Conservation (phyloP, 352 stramenopile genomes). For the Aphanomyces euteiches region DNA sequence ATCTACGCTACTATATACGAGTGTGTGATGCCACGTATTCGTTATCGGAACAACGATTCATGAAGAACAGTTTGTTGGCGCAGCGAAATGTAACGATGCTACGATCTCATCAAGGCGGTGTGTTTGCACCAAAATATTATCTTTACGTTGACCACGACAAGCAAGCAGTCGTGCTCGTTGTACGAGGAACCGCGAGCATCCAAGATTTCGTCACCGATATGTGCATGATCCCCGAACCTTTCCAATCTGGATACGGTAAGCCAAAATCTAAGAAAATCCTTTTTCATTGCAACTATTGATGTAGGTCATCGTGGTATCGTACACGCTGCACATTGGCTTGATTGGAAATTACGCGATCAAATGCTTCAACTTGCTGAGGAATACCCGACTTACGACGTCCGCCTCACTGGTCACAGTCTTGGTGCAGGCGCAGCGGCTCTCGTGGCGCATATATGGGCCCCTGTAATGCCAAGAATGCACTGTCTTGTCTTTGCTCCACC, state of each 20-base stretch:
- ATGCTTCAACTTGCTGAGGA: conserved; percentile 40
- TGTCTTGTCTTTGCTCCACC: conserved; percentile 72
- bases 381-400: conserved; percentile 54
- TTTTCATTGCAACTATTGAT: not conserved
- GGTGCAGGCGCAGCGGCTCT: conserved; percentile 66
- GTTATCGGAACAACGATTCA: conserved; percentile 49
- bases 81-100: conserved; percentile 40
- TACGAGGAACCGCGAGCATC: conserved; percentile 67
- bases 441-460: conserved; percentile 48
- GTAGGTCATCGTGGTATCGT: conserved; percentile 71
- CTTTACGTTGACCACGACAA: conserved; percentile 55
- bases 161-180: conserved; percentile 53
- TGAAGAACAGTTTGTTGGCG: conserved; percentile 45
- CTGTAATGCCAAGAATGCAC: conserved; percentile 45
- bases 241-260: conserved; percentile 49
- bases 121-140: conserved; percentile 75
- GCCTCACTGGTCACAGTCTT: conserved; percentile 68
- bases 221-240: conserved; percentile 72
- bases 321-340: conserved; percentile 66
- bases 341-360: conserved; percentile 50
- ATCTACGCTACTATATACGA: conserved; percentile 34
- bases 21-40: conserved; percentile 72
- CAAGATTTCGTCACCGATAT: conserved; percentile 81
- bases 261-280: not conserved
- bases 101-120: conserved; percentile 50